Evolutionary conservation across 192 early-diverging fungal species (phyloP).

Genomic region (Mortierella alpina): DNA sequence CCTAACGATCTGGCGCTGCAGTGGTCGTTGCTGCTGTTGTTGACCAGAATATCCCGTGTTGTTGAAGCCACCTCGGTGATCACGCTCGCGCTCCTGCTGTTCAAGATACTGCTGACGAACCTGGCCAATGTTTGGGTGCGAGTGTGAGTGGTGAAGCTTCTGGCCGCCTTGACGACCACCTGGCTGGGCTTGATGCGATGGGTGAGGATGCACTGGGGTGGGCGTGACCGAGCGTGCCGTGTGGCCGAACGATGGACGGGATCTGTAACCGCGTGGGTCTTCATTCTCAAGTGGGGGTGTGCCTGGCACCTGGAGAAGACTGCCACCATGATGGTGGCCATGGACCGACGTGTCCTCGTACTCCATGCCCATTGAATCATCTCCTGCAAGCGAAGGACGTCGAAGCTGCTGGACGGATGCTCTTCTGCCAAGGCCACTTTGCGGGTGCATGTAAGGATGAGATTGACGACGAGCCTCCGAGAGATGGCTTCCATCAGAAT

Average conservation of each 20-base stretch:
- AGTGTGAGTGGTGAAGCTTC: conserved; percentile 48
- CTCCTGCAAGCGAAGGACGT: conserved; percentile 17
- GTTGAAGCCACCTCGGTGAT: conserved; percentile 27
- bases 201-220: conserved; percentile 1
- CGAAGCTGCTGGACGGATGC: conserved; percentile 31
- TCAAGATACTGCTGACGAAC: conserved; percentile 39
- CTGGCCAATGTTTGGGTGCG: conserved; percentile 52
- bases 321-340: background rate
- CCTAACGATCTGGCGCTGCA: conserved; percentile 16
- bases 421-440: conserved; percentile 12
- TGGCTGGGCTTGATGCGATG: background rate
- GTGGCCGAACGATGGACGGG: conserved; percentile 9
- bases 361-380: conserved; percentile 42
- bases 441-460: conserved; percentile 8
- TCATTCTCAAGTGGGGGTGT: conserved; percentile 34
- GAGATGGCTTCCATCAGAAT: conserved; percentile 5
- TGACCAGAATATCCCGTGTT: conserved; percentile 6
- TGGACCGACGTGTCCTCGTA: conserved; percentile 22
- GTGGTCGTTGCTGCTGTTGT: background rate
- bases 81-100: conserved; percentile 39
- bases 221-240: conserved; percentile 15
- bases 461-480: conserved; percentile 22
- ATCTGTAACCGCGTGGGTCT: conserved; percentile 27
- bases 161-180: conserved; percentile 14
- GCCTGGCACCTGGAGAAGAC: conserved; percentile 30